phyloP scores from a whole-genome alignment of 2,329 filamentous ascomycete genomes.

The Aspergillus puulaauensis region DNA sequence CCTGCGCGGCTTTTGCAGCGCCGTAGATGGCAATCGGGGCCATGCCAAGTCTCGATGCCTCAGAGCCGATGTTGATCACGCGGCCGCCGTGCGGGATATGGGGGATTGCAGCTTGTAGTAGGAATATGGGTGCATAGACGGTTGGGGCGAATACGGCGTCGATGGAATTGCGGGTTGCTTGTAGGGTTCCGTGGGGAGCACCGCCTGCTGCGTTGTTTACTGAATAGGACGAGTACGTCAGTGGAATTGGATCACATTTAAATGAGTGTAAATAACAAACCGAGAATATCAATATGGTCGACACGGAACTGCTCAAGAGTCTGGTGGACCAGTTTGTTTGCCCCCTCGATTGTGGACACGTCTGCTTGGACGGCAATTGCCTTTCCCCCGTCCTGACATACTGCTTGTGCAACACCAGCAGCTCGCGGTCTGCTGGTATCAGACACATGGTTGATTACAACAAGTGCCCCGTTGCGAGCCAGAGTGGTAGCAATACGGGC shows the following conservation, averaged over 20 bases:
- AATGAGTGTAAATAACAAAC: not conserved
- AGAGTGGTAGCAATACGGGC: conserved; percentile 67
- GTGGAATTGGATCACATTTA: accelerated
- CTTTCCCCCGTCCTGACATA: conserved; percentile 8
- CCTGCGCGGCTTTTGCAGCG: conserved; percentile 58
- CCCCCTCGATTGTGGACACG: conserved; percentile 12
- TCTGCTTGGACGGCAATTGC: conserved; percentile 13
- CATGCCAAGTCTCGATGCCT: conserved; percentile 56
- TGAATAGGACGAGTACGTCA: not conserved
- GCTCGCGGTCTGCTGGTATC: conserved; percentile 7
- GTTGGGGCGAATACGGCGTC: conserved; percentile 13
- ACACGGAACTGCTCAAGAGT: not conserved
- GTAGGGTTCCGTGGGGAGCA: too few relatives aligned
- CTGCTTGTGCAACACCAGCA: conserved; percentile 4
- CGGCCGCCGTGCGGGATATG: conserved; percentile 40
- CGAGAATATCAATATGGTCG: not conserved
- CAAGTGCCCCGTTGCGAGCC: conserved; percentile 63
- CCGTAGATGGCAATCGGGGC: conserved; percentile 58
- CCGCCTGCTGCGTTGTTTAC: not conserved
- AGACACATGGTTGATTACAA: conserved; percentile 62
- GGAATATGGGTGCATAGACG: conserved; percentile 27
- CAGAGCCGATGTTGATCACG: conserved; percentile 58
- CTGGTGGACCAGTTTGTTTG: not conserved
- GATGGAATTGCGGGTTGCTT: not conserved
- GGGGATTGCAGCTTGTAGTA: conserved; percentile 32